A percentile compares a stretch with the other conserved stretches of the same genome.
Evolutionary conservation across 768 basidiomycete species (phyloP).

Genomic region (Chlorophyllum brunneum): DNA sequence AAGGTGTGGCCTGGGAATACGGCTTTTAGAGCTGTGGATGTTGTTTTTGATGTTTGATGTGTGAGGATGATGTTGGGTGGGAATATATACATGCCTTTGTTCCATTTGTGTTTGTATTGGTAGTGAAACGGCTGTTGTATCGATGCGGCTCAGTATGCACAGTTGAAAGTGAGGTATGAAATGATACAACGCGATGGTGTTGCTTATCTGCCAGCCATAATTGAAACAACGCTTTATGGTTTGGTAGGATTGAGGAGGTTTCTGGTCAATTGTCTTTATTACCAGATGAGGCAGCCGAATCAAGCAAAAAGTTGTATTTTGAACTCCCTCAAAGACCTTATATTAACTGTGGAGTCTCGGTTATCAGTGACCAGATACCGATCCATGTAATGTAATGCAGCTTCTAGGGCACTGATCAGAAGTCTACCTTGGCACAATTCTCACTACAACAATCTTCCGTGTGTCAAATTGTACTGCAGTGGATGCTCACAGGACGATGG

Average conservation of each 20-base stretch:
- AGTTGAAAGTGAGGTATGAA: too few relatives aligned
- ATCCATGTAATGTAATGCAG: constrained; percentile 96
- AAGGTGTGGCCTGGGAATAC: constrained; percentile 88
- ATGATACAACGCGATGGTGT: too few relatives aligned
- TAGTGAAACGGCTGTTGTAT: too few relatives aligned
- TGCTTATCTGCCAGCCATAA: too few relatives aligned
- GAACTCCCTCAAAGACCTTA: constrained; percentile 81
- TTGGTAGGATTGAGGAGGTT: too few relatives aligned
- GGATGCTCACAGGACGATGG: too few relatives aligned
- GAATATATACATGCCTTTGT: not conserved
- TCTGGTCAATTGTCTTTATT: too few relatives aligned
- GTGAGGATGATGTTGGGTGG: too few relatives aligned
- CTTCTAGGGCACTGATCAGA: constrained; percentile 33
- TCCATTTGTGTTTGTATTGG: not conserved
- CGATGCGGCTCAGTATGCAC: too few relatives aligned
- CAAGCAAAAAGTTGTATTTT: too few relatives aligned
- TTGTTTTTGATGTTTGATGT: constrained; percentile 75
- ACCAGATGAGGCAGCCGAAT: too few relatives aligned
- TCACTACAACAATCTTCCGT: constrained; percentile 93
- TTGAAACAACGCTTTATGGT: too few relatives aligned
- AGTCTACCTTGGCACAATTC: constrained; percentile 81
- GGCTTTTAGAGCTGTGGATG: constrained; percentile 73
- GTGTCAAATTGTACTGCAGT: constrained; percentile 95
- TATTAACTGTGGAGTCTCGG: constrained; percentile 83
- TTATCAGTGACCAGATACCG: constrained; percentile 90